Conservation (phyloP, 2,329 filamentous ascomycete genomes). For the Phoma sp. region DNA sequence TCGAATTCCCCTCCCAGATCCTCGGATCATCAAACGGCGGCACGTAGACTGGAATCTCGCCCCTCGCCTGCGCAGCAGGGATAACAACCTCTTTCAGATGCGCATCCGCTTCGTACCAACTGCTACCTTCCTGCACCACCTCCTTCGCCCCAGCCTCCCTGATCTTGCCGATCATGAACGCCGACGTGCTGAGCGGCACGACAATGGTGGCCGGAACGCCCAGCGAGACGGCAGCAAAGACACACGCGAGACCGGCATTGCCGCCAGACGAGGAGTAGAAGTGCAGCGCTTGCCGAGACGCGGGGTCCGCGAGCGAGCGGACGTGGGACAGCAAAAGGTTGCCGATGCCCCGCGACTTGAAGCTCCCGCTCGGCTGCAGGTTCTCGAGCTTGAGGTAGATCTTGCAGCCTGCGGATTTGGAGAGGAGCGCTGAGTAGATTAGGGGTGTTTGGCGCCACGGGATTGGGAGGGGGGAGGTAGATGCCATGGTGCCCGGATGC, state of each 20-base stretch:
- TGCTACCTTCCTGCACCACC: constrained; percentile 69
- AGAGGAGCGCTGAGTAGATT: constrained; percentile 68
- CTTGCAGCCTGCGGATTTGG: constrained; percentile 71
- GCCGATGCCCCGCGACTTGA: constrained; percentile 78
- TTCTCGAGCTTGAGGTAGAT: constrained; percentile 83
- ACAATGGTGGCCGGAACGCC: constrained; percentile 72
- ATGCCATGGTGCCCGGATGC: too few species aligned
- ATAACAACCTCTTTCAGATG: constrained; percentile 66
- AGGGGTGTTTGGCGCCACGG: constrained; percentile 74
- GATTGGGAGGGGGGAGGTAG: too few species aligned
- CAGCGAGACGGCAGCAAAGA: constrained; percentile 69
- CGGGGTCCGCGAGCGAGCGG: constrained; percentile 28
- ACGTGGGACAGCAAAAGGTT: constrained; percentile 64
- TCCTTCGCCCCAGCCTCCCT: constrained; percentile 66
- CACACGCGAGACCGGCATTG: constrained; percentile 81
- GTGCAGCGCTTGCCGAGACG: constrained; percentile 51
- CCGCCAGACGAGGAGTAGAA: constrained; percentile 81
- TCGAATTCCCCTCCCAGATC: constrained; percentile 68
- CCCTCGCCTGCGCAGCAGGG: constrained; percentile 18
- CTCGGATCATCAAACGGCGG: constrained; percentile 70
- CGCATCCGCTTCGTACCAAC: constrained; percentile 70
- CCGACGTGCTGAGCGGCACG: constrained; percentile 67
- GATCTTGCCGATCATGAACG: constrained; percentile 73
- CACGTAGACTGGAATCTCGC: constrained; percentile 59
- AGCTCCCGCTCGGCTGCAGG: constrained; percentile 79